Evolutionary conservation across 1,284 basidiomycete species (phyloP).

Genomic region (Fomitiporia mediterranea): DNA sequence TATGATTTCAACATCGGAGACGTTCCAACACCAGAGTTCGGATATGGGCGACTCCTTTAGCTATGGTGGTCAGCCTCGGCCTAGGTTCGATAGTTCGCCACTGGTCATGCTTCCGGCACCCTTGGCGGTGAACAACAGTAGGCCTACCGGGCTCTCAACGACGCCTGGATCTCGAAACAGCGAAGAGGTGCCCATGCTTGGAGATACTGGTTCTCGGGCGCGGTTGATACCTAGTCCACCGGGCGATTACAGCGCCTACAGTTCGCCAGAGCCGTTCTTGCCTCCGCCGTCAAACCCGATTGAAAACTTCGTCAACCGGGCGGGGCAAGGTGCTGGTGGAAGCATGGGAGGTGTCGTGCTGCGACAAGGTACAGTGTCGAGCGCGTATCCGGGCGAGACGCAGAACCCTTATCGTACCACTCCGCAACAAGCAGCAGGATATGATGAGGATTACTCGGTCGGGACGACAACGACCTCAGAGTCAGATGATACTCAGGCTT

Average conservation of each 20-base stretch:
- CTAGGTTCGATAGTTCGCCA: constrained; percentile 61
- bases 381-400: constrained; percentile 45
- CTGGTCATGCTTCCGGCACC: constrained; percentile 68
- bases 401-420: constrained; percentile 46
- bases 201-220: constrained; percentile 53
- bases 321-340: constrained; percentile 27
- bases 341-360: constrained; percentile 34
- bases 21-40: constrained; percentile 54
- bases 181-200: constrained; percentile 59
- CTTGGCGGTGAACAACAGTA: constrained; percentile 46
- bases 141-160: constrained; percentile 38
- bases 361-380: constrained; percentile 36
- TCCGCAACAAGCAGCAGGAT: constrained; percentile 34
- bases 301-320: constrained; percentile 41
- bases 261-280: constrained; percentile 25
- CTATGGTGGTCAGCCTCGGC: constrained; percentile 37
- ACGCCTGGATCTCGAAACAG: constrained; percentile 57
- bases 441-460: constrained; percentile 33
- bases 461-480: constrained; percentile 18
- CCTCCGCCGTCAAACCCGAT: constrained; percentile 26
- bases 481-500: constrained; percentile 12
- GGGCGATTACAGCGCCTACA: constrained; percentile 37
- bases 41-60: constrained; percentile 57
- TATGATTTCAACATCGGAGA: constrained; percentile 70
- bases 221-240: constrained; percentile 52